Conservation (phyloP, 805 yeast species). For the Hanseniaspora vineae region DNA sequence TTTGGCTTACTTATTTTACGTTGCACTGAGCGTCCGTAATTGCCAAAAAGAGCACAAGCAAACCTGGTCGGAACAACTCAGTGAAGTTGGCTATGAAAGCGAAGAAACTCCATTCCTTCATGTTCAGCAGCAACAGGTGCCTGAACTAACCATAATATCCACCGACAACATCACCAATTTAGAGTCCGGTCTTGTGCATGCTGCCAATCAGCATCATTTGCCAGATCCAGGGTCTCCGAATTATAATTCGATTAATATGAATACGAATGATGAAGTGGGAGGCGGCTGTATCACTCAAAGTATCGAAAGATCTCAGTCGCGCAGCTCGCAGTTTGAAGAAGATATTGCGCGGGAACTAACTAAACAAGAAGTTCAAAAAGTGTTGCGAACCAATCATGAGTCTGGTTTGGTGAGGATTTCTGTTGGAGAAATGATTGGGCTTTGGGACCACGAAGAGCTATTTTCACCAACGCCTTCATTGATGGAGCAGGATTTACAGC, state of each 20-base stretch:
- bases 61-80: too few relatives aligned
- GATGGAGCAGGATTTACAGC: background rate
- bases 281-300: too few relatives aligned
- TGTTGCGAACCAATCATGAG: background rate
- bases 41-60: too few relatives aligned
- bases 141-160: background rate
- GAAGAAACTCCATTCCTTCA: background rate
- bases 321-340: background rate
- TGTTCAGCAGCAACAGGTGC: background rate
- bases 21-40: slow-evolving; percentile 15
- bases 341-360: background rate
- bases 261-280: too few relatives aligned
- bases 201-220: background rate
- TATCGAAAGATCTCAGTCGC: background rate
- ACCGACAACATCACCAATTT: background rate
- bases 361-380: background rate
- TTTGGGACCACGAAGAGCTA: background rate
- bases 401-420: background rate
- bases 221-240: too few relatives aligned
- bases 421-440: background rate
- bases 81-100: background rate
- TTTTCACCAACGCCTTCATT: background rate
- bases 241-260: too few relatives aligned
- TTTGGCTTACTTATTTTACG: slow-evolving; percentile 43
- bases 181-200: background rate